Conservation (phyloP, 768 basidiomycete genomes). For the Podaxis sp. region DNA sequence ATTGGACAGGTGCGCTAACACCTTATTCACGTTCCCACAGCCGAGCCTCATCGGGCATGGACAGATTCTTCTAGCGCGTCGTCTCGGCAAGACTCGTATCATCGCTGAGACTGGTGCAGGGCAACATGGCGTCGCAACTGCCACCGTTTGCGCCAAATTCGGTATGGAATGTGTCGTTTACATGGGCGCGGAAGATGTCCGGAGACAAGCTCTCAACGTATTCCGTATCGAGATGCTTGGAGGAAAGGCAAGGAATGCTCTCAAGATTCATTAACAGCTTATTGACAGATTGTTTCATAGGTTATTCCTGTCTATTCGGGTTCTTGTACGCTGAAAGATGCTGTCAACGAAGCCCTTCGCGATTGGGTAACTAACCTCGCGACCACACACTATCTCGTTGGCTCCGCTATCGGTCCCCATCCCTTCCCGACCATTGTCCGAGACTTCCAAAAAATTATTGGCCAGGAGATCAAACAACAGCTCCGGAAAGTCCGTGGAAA, state of each 20-base stretch:
- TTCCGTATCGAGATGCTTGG: constrained; percentile 98
- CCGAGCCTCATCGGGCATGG: neutral
- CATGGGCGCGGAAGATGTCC: constrained; percentile 98
- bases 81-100: constrained; percentile 93
- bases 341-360: constrained; percentile 96
- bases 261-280: neutral
- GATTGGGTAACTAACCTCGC: constrained; percentile 98
- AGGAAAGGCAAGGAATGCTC: constrained; percentile 77
- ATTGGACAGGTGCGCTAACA: constrained; percentile 72
- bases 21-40: neutral
- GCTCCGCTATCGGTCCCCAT: constrained; percentile 95
- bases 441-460: constrained; percentile 95
- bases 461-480: constrained; percentile 91
- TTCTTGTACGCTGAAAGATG: constrained; percentile 93
- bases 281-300: constrained; percentile 29
- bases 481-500: constrained; percentile 69
- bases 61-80: constrained; percentile 88
- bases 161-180: constrained; percentile 94
- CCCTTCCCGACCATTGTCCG: constrained; percentile 99
- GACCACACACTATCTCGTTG: constrained; percentile 94
- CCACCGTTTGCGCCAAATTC: constrained; percentile 96
- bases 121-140: constrained; percentile 98
- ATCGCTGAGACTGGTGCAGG: constrained; percentile 99
- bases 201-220: constrained; percentile 93
- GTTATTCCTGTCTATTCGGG: constrained; percentile 94